Conservation (phyloP, 805 yeast species). For the Yamadazyma nakazawae region DNA sequence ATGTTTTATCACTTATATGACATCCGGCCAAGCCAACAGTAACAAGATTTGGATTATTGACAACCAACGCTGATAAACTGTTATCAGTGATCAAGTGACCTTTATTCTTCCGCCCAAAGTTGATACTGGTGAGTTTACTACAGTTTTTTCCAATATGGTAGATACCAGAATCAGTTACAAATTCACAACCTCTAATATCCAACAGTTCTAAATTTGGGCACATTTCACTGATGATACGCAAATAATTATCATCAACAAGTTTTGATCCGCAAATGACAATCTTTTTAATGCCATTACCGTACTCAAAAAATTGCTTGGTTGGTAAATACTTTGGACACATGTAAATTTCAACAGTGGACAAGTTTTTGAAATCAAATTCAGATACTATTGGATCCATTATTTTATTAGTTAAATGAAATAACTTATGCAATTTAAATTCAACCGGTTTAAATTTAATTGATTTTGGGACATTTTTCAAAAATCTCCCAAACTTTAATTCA, state of each 20-base stretch:
- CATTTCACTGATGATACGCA: constrained; percentile 48
- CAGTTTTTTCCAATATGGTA: constrained; percentile 65
- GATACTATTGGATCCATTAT: constrained; percentile 48
- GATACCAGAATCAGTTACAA: constrained; percentile 71
- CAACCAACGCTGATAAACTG: constrained; percentile 56
- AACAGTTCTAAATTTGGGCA: constrained; percentile 61
- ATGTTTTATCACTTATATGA: constrained; percentile 65
- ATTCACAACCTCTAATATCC: constrained; percentile 83
- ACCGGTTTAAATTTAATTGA: constrained; percentile 28
- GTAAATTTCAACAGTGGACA: constrained; percentile 74
- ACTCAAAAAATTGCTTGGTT: constrained; percentile 25
- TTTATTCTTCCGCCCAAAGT: constrained; percentile 73
- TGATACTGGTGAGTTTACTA: constrained; percentile 52
- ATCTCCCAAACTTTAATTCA: constrained; percentile 44
- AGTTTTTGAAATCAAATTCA: constrained; percentile 40
- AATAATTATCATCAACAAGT: constrained; percentile 55
- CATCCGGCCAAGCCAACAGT: constrained; percentile 93
- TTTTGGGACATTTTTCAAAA: constrained; percentile 18
- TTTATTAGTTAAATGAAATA: constrained; percentile 41
- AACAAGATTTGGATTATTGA: constrained; percentile 48
- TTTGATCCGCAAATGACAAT: constrained; percentile 71
- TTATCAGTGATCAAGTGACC: constrained; percentile 70
- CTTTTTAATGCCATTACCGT: constrained; percentile 30
- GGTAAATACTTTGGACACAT: constrained; percentile 77
- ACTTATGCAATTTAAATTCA: constrained; percentile 65